Base-by-base conservation (phyloP, 257 asterid genomes). In the Solanum pennellii region DNA sequence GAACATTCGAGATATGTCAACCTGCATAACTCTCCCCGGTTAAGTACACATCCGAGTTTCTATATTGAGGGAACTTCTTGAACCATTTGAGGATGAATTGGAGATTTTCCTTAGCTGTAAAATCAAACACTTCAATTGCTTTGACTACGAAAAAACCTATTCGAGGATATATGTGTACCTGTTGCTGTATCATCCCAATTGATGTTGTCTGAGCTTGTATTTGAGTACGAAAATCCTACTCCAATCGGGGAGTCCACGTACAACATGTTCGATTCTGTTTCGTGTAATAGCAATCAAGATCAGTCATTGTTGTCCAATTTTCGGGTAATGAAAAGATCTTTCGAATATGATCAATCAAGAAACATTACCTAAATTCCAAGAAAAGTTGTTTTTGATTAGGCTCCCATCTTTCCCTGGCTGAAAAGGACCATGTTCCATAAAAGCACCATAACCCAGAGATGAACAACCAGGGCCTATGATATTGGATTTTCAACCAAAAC, bases 171-270 rank as follows among this genome's bases (percentile, higher is more conserved):
- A 25, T 45, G 45, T 65, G 8, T 86, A 88, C 90, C 89, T 25
- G 89, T 86, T 47, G 66, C 65, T 9, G 84, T 25, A 42, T 88
- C 89, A 66, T 66, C 82, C 90, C 92, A 88, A 3, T 33, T 41
- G 42, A 25, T 76, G 86, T 88, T 31, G 82, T 88, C 88, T 73
- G 89, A 90, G 44, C 89, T 88, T 41, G 90, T 90, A 6, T 88
- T 90, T 39, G 90, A 86, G 88, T 86, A 88, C 5, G 88, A 89
- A 86, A 89, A 89, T 82, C 92, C 92, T 82, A 86, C 90, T 9
- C 92, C 90, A 56, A 90, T 88, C 0, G 92, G 92, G 25, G 88
- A 87, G 37, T 90, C 90, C 84, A 88, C 85, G 2, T 90, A 86
- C 62, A 90, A 47, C 92, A 90, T 83, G 87, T 90, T 90, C 3